Base-by-base conservation (phyloP, 1,139 yeast genomes). In the Debaryomycetaceae sp. region DNA sequence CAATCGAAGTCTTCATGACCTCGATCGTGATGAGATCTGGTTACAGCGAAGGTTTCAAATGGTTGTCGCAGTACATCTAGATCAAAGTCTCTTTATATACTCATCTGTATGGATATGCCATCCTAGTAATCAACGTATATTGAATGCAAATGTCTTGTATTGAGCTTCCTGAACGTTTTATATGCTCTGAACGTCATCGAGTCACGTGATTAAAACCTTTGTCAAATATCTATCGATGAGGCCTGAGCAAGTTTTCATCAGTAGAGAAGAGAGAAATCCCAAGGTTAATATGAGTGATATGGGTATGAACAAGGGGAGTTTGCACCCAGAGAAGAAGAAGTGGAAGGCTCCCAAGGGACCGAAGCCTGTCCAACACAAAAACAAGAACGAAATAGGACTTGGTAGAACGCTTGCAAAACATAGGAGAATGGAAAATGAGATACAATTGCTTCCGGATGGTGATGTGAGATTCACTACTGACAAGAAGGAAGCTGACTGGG, bases 21-120 rank as follows among this genome's bases (percentile, higher is more conserved):
- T 89, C 97, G 31, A 96, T 93, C 51, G 96, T 89, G 46, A 86
- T 88, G 95, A 88, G 97, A 78, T 88, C 87, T 66, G 97, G 97
- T 56, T 90, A 90, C 69, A 93, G 95, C 48, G 97, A 90, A 57
- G 97, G 95, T 52, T 89, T 90, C 80, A 87, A 87, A 76, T 90
- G 97, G 97, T 81, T 91, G 65, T 87, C 97, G 50, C 95, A 90
- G 72, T 90, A 87, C 69, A 91, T 91, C 60, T 90, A 78, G 49
- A 33, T 22, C 17, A 24, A 7, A 24, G 8, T 34, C 20, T 14
- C 34, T 29, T 24, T 17, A 17, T 17, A 4, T 27, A 27, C 31
- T 27, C 31, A 27, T 27, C 11, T 27, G 4, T 27, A 27, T 27
- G 31, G 31, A 27, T 27, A 27, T 11, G 11, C 11, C 11, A 27